Conservation (phyloP, 192 early-diverging fungal genomes). For the Dimargaris xerosporica region DNA sequence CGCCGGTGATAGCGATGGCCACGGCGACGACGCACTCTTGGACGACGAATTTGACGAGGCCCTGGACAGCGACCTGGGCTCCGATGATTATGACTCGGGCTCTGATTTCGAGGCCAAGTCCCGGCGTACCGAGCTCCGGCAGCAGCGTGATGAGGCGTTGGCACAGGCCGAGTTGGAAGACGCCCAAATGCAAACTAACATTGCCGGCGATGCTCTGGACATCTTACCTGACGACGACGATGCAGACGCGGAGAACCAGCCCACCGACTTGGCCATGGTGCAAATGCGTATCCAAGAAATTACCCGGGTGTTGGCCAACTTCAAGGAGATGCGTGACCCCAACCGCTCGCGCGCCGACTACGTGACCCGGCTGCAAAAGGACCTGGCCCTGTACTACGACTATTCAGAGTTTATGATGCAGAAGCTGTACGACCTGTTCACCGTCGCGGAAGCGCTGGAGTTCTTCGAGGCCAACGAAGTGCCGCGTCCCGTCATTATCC, state of each 20-base stretch:
- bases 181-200: constrained; percentile 59
- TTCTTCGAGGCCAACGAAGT: constrained; percentile 99
- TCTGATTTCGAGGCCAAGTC: neutral
- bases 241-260: constrained; percentile 41
- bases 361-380: constrained; percentile 71
- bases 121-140: constrained; percentile 15
- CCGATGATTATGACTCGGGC: constrained; percentile 27
- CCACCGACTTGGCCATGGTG: constrained; percentile 56
- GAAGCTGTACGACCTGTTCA: constrained; percentile 84
- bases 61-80: constrained; percentile 23
- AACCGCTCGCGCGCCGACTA: constrained; percentile 65
- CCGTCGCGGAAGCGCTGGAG: constrained; percentile 80
- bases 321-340: constrained; percentile 65
- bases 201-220: constrained; percentile 48
- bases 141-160: constrained; percentile 34
- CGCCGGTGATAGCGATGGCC: constrained; percentile 14
- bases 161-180: constrained; percentile 60
- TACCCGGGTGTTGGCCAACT: constrained; percentile 77
- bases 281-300: constrained; percentile 84
- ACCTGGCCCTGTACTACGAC: constrained; percentile 86
- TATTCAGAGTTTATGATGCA: constrained; percentile 85
- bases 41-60: constrained; percentile 32
- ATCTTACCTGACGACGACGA: constrained; percentile 41
- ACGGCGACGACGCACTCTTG: constrained; percentile 24
- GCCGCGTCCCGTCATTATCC: constrained; percentile 85